Evolutionary conservation across 805 yeast genomes (phyloP), one percentile per base, ranked within the genome.

Genomic region (Scheffersomyces stipitis): DNA sequence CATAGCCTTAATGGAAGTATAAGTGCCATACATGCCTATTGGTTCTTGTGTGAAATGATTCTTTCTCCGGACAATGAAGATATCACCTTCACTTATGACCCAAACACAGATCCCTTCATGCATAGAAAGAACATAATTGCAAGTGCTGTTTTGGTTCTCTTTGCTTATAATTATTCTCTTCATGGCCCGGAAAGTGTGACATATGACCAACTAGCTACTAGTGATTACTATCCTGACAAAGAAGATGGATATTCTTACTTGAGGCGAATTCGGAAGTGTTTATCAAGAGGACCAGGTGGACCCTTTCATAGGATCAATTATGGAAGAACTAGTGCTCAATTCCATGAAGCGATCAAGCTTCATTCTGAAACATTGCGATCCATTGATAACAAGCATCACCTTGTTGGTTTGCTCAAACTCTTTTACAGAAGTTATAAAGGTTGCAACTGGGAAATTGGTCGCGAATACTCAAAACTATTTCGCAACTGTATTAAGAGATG

Each of bases 1-100:
- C 26, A 31, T 15, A 34, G 42, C 15, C 4, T 26, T 18, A 28
- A 36, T 28, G 45, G 45, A 16, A 26, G 24, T 3, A 38, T 41
- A n/a, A 41, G 80, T 17, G 75, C 76, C 6, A 64, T 81, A 27
- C 85, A 83, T 52, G 81, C 85, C 15, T 78, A 78, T 42, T 62
- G 79, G 45, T 67, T 80, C 38, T 49, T 83, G 18, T 77, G 76
- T 61, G 87, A 83, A 50, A 76, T 78, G 75, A 74, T 78, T 42
- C 52, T 82, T 30, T 64, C 70, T 8, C 81, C 78, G n/a, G 72
- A 69, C 45, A 79, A 73, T 16, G 64, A 58, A 28, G 75, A 72
- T 28, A 62, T 62, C 4, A 64, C 65, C 26, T 72, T 67, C 33
- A 60, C 61, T 14, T 78, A 77, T 54, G 68, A 73, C 32, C 74